Base-by-base conservation (phyloP, 2,329 filamentous ascomycete species). In the Fusarium keratoplasticum region DNA sequence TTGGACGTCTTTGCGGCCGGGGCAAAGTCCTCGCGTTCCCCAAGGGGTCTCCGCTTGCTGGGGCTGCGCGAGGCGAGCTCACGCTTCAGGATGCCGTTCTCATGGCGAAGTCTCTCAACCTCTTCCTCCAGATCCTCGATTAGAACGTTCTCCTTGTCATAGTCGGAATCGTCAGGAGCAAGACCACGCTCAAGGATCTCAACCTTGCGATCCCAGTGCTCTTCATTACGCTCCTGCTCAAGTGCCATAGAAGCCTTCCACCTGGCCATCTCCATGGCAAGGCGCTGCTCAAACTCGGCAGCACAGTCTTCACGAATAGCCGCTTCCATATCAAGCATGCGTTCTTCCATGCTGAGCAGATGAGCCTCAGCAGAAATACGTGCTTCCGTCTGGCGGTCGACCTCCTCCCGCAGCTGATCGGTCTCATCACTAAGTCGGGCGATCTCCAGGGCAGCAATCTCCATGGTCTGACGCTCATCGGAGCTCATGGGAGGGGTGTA, bases 291-390 rank as follows among this genome's bases (percentile, higher is more conserved):
- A 86, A 97, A 97, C 79, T 98, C 96, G 3, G 86, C 87, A 76
- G 92, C 95, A 77, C 95, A 96, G 76, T 98, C 96, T 79, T 98
- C 96, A 25, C 96, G 92, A 33, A 98, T 90, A 7, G 93, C 92
- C 76, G 94, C 91, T 81, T 99, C 96, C 14, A 97, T 86, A 61
- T 92, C 89, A 6, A 90, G 76, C 77, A 91, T 85, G 6, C 88
- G 83, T 27, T 94, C 91, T 50, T 94, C 89, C 83, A 94, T 91
- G 5, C 90, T 91, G 40, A 91, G 86, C 72, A 96, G 89, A 73
- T 92, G 92, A 2, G 92, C 88, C 79, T 98, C 95, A 4, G 93
- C 91, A 38, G 94, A 90, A 58, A 90, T 84, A 3, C 95, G 89
- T 1, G 90, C 88, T 52, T 93, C 89, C 16, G 91, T 89, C 81